Base-by-base conservation (phyloP, 805 yeast species). In the Zygoascus tannicola region DNA sequence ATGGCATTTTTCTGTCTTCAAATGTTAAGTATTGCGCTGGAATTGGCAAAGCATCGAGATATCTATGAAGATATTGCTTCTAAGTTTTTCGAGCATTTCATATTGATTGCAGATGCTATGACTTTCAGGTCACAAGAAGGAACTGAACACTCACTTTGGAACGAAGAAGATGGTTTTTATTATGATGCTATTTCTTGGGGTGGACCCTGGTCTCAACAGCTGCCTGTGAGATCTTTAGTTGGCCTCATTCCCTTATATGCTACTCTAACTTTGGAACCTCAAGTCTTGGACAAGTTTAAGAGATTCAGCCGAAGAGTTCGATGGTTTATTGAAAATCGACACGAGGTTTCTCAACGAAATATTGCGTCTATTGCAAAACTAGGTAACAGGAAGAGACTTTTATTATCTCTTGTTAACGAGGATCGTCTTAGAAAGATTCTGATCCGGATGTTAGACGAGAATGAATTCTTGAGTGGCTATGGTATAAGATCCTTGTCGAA, bases 51-150 rank as follows among this genome's bases (percentile, higher is more conserved):
- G 60, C 77, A 80, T 39, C 78, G 85, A 51, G 79, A 84, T 0
- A 92, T 84, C 16, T 88, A 88, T 65, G 95, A 87, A 65, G 92
- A 86, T 61, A 84, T 86, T 62, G 96, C 96, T 2, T 81, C 94
- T 43, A 88, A 87, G 66, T 87, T 87, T 63, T 86, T 87, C 64
- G 96, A 88, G 67, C 97, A 87, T 62, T 87, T 86, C 64, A 65
- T 88, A 47, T 71, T 86, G 57, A 87, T 87, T 68, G 86, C 95
- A 21, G 97, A 87, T 63, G 95, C 96, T 8, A 83, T 87, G 94
- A 78, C 94, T 12, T 84, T 75, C 61, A 67, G 71, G 38, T 68
- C 67, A 32, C 26, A n/a, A 18, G 43, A 40, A 18, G 67, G 67
- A 32, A 68, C 76, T 14, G 75, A 72, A 34, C 76, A 74, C 51